phyloP scores from a whole-genome alignment of 2,329 filamentous ascomycete species.

The Aspergillus pseudoglaucus region DNA sequence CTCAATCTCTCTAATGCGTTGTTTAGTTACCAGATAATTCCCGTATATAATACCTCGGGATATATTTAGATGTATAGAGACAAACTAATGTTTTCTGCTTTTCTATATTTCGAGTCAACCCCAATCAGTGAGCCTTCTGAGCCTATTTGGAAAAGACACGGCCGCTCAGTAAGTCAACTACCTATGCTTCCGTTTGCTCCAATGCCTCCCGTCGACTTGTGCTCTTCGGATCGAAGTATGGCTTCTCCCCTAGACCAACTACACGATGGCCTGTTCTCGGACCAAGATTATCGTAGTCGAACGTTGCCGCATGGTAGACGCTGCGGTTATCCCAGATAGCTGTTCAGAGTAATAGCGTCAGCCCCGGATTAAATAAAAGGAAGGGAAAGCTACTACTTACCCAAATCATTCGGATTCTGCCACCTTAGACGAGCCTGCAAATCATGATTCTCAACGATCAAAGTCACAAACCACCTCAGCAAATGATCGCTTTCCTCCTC shows the following conservation, averaged over 20 bases:
- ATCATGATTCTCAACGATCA: conserved; percentile 38
- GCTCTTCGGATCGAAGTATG: conserved; percentile 46
- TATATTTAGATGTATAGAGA: no score
- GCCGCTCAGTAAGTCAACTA: neutral
- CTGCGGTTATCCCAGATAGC: conserved; percentile 56
- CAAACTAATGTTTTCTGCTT: no score
- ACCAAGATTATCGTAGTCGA: conserved; percentile 45
- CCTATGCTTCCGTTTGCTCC: conserved; percentile 1
- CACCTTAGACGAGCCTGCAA: conserved; percentile 35
- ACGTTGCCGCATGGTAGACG: conserved; percentile 51
- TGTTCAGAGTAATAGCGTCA: conserved; percentile 4
- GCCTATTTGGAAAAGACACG: no score
- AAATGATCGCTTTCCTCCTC: conserved; percentile 27
- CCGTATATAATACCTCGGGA: no score
- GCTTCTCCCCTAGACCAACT: conserved; percentile 49
- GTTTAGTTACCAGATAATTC: no score
- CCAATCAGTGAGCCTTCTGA: no score
- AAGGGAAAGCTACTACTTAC: conserved; percentile 11
- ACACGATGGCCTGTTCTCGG: conserved; percentile 46
- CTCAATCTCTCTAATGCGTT: no score
- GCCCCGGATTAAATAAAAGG: neutral
- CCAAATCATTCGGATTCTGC: conserved; percentile 38
- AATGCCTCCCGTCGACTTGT: conserved; percentile 21
- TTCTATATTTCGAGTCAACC: no score
- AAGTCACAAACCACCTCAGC: conserved; percentile 28